Evolutionary conservation across 257 asterid genomes (phyloP).

Genomic region (Ligustrum vulgare): DNA sequence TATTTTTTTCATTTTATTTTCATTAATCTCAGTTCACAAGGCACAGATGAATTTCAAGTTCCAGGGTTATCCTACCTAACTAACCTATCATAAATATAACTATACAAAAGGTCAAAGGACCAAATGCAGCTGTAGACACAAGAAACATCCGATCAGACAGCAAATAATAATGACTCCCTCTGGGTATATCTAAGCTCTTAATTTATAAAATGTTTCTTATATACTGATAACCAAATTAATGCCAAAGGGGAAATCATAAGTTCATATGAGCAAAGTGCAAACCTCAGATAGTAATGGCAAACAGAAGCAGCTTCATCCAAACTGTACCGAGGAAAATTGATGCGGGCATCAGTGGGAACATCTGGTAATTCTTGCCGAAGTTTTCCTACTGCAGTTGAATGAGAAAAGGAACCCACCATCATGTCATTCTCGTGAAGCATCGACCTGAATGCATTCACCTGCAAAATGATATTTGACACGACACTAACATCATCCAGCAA

Average conservation of each 20-base stretch:
- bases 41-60: neutral
- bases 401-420: constrained; percentile 97
- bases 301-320: constrained; percentile 86
- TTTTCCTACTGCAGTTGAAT: constrained; percentile 95
- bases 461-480: constrained; percentile 29
- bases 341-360: constrained; percentile 80
- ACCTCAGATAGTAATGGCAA: constrained; percentile 93
- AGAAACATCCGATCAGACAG: constrained; percentile 8
- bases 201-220: neutral
- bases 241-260: constrained; percentile 21
- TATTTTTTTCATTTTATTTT: neutral
- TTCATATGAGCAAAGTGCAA: constrained; percentile 35
- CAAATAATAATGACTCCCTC: neutral
- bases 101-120: neutral
- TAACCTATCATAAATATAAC: constrained; percentile 10
- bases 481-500: neutral
- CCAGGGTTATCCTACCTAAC: constrained; percentile 2
- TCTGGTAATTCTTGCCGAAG: constrained; percentile 81
- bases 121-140: neutral
- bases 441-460: constrained; percentile 93
- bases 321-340: constrained; percentile 72
- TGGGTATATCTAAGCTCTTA: constrained; percentile 9
- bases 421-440: constrained; percentile 75
- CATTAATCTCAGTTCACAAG: neutral
- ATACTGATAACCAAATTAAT: constrained; percentile 5